Evolutionary conservation across 371 early-diverging fungal genomes (phyloP), one percentile per base, ranked within the genome.

Genomic region (Mortierella sp.): DNA sequence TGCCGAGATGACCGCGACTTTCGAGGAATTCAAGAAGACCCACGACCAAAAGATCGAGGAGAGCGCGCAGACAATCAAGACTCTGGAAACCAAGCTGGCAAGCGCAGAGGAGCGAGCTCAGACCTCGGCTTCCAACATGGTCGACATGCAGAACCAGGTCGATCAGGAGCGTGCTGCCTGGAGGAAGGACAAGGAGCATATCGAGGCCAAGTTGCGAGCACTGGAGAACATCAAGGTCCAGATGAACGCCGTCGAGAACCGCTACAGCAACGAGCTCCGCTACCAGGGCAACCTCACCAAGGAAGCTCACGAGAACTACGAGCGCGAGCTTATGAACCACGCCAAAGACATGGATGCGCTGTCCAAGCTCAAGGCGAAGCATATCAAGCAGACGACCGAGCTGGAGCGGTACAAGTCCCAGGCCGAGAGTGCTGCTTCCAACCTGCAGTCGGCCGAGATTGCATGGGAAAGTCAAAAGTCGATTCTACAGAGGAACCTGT

Each of bases 291-390:
- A 66, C 11, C 52, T 79, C 5, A 73, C 86, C 2, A 78, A 77
- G 66, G 80, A 85, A 29, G 81, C 87, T 9, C 92, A 91, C 58
- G 86, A 87, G 72, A 85, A 89, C 63, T 92, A 91, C 70, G 88
- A 91, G 76, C 82, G 86, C 52, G 91, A 91, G 70, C 82, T 91
- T 22, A 73, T 90, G 26, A 86, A 85, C 22, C 91, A 91, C 63
- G 90, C 91, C 24, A 79, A 85, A 44, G 91, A 89, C 52, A 86
- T 91, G 58, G 80, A 89, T 71, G 68, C 82, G 19, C 52, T 87
- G 55, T 64, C 68, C 64, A 66, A 70, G n/a, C 67, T 79, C 45
- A 85, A 88, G 69, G 73, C 83, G 55, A 53, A 80, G 34, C 48
- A 74, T 24, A 50, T 58, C 37, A 48, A 22, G 2, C 79, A 89